These are phyloP conservation scores for Solanum clarkiae DNA, from an alignment of 257 asterid genomes.

Conservation along the genomic window DNA sequence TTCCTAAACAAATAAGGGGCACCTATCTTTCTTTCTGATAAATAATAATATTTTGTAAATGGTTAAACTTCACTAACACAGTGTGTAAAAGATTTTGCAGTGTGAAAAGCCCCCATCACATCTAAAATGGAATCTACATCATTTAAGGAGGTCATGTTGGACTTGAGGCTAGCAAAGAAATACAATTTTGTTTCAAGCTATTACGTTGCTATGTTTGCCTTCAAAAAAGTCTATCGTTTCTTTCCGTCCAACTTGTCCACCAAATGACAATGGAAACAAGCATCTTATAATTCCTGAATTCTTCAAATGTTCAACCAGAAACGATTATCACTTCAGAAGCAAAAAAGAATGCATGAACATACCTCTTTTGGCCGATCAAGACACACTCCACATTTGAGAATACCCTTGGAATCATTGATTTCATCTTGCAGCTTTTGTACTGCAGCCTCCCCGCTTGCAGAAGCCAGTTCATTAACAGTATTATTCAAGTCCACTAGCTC, in stretches of 20 bases:
- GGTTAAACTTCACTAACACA: neutral
- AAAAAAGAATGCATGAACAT: neutral
- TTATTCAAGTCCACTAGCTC: constrained; percentile 53
- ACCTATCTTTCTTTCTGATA: neutral
- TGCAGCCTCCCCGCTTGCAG: constrained; percentile 79
- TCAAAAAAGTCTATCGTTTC: neutral
- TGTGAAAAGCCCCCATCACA: neutral
- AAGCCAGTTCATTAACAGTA: constrained; percentile 47
- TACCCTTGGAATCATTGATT: constrained; percentile 83
- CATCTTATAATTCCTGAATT: neutral
- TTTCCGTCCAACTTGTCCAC: neutral
- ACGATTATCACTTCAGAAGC: neutral
- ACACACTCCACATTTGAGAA: constrained; percentile 95
- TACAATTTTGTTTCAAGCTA: neutral
- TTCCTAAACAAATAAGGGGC: neutral
- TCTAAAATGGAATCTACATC: neutral
- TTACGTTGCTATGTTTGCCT: neutral
- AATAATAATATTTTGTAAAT: neutral
- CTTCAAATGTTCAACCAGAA: neutral
- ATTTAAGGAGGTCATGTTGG: neutral
- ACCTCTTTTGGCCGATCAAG: constrained; percentile 97
- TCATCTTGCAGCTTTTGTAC: constrained; percentile 78
- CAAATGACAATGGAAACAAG: neutral
- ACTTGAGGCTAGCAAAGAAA: neutral
- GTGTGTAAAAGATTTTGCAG: neutral